Base-by-base conservation (phyloP, 2,329 filamentous ascomycete species). In the Chrysosphaeria jannelii region DNA sequence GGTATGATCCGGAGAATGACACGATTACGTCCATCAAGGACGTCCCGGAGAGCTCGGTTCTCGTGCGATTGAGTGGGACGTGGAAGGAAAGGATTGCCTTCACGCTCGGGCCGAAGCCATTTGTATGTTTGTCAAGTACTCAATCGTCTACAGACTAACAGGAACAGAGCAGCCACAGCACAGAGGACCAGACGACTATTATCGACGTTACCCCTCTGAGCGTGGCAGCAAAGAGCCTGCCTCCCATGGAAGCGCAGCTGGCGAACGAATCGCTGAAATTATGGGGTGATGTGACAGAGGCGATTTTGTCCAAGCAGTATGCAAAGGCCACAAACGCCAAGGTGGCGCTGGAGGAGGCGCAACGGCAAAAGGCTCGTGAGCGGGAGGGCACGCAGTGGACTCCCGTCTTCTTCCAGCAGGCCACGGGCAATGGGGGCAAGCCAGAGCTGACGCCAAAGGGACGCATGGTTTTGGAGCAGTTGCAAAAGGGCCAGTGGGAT, bases 191-290 rank as follows among this genome's bases (percentile, higher is more conserved):
- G 38, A 57, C 55, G 29, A 64, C 79, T 15, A 64, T 97, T 31
- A 71, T 93, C 37, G 81, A 97, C 40, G 62, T 93, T 23, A 57
- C 53, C n/a, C 79, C 81, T 3, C 61, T 97, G 21, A 57, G 54
- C 20, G 75, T 88, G 3, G 61, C 69, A 1, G 51, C 67, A 26
- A 97, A 97, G 47, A 49, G 61, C 20, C 42, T 88, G 1, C 85
- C 85, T 0, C 75, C 81, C 0, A 44, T 57, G 10, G 65, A 78
- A 20, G 43, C 63, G 28, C 85, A 93, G 42, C 60, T 89, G 2
- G 60, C 70, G 26, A 85, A 97, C 41, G 85, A 97, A 46, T 88
- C 74, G 2, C 59, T 85, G 32, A 65, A 60, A 27, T 70, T 90
- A 39, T 97, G 85, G 85, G 57, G 63, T 16, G 61, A 60, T 13